Percentiles rank a stretch among this genome's conserved stretches.
Conservation (phyloP, 2,329 filamentous ascomycete species). For the Alternaria rosae region DNA sequence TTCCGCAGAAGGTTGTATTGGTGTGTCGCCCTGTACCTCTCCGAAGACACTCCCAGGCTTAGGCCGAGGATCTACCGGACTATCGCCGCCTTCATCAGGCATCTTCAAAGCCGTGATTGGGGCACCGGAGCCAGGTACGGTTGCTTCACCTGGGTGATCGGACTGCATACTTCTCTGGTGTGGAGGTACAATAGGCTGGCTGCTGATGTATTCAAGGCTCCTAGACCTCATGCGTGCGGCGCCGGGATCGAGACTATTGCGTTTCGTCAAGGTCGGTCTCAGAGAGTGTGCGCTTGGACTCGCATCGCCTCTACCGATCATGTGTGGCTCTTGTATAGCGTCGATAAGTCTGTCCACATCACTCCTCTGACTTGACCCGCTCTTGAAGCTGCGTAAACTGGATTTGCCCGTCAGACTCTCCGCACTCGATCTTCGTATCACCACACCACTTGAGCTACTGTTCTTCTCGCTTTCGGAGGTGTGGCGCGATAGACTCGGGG, state of each 20-base stretch:
- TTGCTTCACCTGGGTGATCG: slow-evolving; percentile 49
- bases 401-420: slow-evolving; percentile 60
- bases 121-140: slow-evolving; percentile 50
- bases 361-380: slow-evolving; percentile 59
- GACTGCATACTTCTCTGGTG: slow-evolving; percentile 55
- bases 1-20: slow-evolving; percentile 14
- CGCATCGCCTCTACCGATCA: slow-evolving; percentile 31
- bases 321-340: slow-evolving; percentile 69
- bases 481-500: slow-evolving; percentile 36
- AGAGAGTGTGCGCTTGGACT: slow-evolving; percentile 34
- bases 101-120: slow-evolving; percentile 57
- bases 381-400: slow-evolving; percentile 58
- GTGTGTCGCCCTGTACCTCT: slow-evolving; percentile 34
- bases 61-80: slow-evolving; percentile 14
- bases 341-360: slow-evolving; percentile 76
- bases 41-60: slow-evolving; percentile 37
- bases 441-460: not conserved
- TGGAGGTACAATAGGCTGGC: slow-evolving; percentile 24
- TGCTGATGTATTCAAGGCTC: slow-evolving; percentile 33
- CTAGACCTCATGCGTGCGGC: slow-evolving; percentile 28
- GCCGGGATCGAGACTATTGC: slow-evolving; percentile 31
- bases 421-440: slow-evolving; percentile 43
- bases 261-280: slow-evolving; percentile 36
- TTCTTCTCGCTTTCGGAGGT: slow-evolving; percentile 21
- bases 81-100: slow-evolving; percentile 50